Evolutionary conservation across 805 yeast species (phyloP), one percentile per base, ranked within the genome.

Genomic region (Hanseniaspora meyeri): DNA sequence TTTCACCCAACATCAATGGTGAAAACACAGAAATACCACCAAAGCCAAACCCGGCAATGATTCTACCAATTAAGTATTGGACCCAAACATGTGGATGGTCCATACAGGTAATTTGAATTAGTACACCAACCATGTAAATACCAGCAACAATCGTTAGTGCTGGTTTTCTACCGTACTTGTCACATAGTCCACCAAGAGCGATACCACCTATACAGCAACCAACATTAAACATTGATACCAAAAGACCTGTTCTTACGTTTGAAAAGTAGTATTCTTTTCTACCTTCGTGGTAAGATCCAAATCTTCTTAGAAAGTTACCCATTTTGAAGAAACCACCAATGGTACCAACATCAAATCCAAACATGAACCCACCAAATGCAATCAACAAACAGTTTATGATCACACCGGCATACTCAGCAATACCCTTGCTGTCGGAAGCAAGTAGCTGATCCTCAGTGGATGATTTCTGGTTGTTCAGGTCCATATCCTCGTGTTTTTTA

Each of bases 301-400:
- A 83, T 66, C 87, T 74, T 42, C 64, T 60, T 51, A 68, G 64
- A 70, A 76, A 83, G 63, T 82, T 85, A 19, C 77, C 62, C 63
- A 69, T 70, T 63, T 79, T 78, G 52, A 82, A 83, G 62, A 83
- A 81, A 60, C 88, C 88, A 20, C 86, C 80, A 66, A 83, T 81
- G 60, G 89, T 83, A 74, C 89, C 89, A 45, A 88, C 82, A 72
- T 83, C 90, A 78, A 85, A 83, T 60, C 90, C 90, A 63, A 81
- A 83, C 47, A 83, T 82, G 66, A 80, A 83, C 49, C 89, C 90
- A 71, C 87, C 88, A 60, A 83, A 83, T 36, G 87, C 85, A 61
- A 83, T 78, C 68, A 70, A 63, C n/a, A 65, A 43, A 65, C 73
- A 70, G 31, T 66, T 63, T 14, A 63, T 48, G 17, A 64, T 65